A percentile compares a stretch with the other conserved stretches of the same genome.
Evolutionary conservation across 345 rosid genomes (phyloP).

Genomic region (Syzygium oleosum): DNA sequence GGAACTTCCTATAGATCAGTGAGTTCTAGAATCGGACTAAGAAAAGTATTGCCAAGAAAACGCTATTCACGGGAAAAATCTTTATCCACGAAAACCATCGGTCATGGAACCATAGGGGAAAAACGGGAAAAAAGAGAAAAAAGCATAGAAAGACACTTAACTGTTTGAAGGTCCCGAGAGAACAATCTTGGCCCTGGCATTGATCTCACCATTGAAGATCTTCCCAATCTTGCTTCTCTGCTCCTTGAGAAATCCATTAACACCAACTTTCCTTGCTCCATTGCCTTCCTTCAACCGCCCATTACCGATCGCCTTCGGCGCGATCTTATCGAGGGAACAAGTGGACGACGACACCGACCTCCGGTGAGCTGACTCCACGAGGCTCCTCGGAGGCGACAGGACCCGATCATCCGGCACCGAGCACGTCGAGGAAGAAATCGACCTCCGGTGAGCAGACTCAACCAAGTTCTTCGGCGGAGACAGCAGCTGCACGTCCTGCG

Average conservation of each 20-base stretch:
- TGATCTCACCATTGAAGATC: constrained; percentile 23
- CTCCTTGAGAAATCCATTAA: constrained; percentile 41
- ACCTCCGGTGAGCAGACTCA: constrained; percentile 29
- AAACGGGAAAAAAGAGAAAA: not conserved
- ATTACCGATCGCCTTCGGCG: not conserved
- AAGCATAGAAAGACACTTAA: constrained; percentile 10
- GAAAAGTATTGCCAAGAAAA: not conserved
- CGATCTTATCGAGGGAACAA: constrained; percentile 30
- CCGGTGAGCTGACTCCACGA: constrained; percentile 41
- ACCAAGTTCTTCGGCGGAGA: constrained; percentile 36
- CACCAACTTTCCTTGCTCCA: constrained; percentile 6
- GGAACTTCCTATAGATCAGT: not conserved
- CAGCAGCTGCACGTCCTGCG: constrained; percentile 10
- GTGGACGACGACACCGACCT: constrained; percentile 38
- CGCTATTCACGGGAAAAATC: not conserved
- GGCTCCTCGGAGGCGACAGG: constrained; percentile 46
- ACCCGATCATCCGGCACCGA: constrained; percentile 11
- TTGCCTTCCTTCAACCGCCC: constrained; percentile 18
- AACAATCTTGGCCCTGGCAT: constrained; percentile 38
- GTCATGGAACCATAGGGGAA: not conserved
- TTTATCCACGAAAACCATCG: not conserved
- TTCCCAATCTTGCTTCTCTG: constrained; percentile 33
- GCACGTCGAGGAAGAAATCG: constrained; percentile 28
- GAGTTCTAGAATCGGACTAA: not conserved
- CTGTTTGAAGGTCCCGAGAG: constrained; percentile 61